phyloP scores from a whole-genome alignment of 2,329 filamentous ascomycete species.

The Pseudogymnoascus sp. region DNA sequence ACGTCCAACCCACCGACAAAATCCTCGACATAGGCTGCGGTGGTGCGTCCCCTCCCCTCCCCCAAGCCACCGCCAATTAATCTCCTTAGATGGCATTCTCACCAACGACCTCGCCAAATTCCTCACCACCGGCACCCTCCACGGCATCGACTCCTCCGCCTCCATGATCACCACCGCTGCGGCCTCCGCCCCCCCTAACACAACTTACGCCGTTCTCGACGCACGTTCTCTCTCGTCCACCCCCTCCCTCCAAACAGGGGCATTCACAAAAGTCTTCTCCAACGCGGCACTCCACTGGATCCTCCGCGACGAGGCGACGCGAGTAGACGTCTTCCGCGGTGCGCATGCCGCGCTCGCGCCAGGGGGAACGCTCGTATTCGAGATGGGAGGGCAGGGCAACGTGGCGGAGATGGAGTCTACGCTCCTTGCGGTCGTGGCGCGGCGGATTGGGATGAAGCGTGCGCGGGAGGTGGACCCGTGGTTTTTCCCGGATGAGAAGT shows the following conservation, averaged over 20 bases:
- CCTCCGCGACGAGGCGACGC: constrained; percentile 36
- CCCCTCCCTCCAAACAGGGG: not conserved
- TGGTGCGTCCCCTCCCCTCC: constrained; percentile 32
- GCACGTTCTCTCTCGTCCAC: not conserved
- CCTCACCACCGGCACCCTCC: constrained; percentile 38
- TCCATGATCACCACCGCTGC: constrained; percentile 50
- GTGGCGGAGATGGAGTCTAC: constrained; percentile 54
- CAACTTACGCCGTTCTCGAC: constrained; percentile 19
- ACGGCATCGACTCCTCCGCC: constrained; percentile 51
- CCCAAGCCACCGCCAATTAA: constrained; percentile 9
- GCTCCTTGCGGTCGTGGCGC: constrained; percentile 44
- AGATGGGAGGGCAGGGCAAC: constrained; percentile 66
- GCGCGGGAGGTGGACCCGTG: constrained; percentile 51
- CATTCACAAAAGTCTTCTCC: constrained; percentile 49
- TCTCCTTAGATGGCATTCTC: constrained; percentile 46
- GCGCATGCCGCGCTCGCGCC: constrained; percentile 37
- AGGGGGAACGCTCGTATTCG: constrained; percentile 54
- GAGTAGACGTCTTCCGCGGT: constrained; percentile 33
- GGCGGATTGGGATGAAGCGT: constrained; percentile 41
- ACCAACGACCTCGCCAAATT: constrained; percentile 44
- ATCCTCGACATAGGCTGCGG: constrained; percentile 59
- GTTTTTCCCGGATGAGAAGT: constrained; percentile 62
- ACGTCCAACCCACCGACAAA: constrained; percentile 48
- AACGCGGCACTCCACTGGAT: constrained; percentile 64
- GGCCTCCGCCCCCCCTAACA: constrained; percentile 11